A percentile compares a stretch with the other conserved stretches of the same genome.
phyloP scores from a whole-genome alignment of 305 asterid species.

The Striga hermonthica region DNA sequence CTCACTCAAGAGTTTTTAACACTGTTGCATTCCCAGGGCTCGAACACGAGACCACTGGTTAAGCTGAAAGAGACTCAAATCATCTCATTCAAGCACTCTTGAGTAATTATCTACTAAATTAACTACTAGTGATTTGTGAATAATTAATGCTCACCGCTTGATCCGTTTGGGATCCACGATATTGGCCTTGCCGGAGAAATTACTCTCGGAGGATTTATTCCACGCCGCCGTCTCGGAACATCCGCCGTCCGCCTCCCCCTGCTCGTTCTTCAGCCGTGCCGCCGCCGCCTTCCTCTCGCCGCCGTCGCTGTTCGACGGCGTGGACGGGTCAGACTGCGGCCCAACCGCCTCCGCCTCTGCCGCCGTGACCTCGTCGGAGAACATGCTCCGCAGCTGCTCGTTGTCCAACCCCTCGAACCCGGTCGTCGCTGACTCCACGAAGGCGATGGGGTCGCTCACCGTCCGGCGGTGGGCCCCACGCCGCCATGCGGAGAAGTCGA shows the following conservation, averaged over 20 bases:
- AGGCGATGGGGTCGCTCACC: slow-evolving; percentile 73
- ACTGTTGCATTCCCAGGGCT: no score
- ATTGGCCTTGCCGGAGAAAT: slow-evolving; percentile 29
- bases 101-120: no score
- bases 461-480: slow-evolving; percentile 71
- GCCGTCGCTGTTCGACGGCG: slow-evolving; percentile 60
- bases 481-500: slow-evolving; percentile 71
- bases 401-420: slow-evolving; percentile 70
- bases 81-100: no score
- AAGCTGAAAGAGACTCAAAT: no score
- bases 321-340: slow-evolving; percentile 45
- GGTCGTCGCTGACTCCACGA: slow-evolving; percentile 33
- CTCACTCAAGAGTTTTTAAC: no score
- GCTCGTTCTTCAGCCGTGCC: slow-evolving; percentile 53
- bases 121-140: not conserved
- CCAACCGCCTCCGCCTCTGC: slow-evolving; percentile 27
- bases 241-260: slow-evolving; percentile 47
- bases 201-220: slow-evolving; percentile 28
- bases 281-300: no score
- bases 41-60: no score
- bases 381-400: slow-evolving; percentile 71
- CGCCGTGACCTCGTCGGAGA: slow-evolving; percentile 50
- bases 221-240: slow-evolving; percentile 11
- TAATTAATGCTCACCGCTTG: slow-evolving; percentile 60
- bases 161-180: slow-evolving; percentile 76